Evolutionary conservation across 2,329 filamentous ascomycete species (phyloP).

Genomic region (Claviceps monticola): DNA sequence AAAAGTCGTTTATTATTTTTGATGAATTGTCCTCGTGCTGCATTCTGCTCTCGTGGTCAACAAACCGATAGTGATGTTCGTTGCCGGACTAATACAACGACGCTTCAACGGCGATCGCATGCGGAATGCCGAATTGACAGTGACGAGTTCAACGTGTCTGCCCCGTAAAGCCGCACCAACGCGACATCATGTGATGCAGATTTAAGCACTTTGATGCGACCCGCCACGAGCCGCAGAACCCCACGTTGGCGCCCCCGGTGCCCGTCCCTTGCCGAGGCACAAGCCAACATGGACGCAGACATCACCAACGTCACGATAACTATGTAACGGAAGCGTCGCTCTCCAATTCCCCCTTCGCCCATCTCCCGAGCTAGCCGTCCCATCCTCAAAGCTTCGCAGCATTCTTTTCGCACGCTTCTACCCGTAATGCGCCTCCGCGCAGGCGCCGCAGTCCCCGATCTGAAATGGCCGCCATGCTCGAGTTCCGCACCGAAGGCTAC

Average conservation of each 20-base stretch:
- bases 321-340: neutral
- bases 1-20: neutral
- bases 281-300: constrained; percentile 5
- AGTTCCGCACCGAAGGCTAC: constrained; percentile 85
- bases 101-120: neutral
- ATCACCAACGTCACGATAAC: neutral
- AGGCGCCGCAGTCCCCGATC: constrained; percentile 1
- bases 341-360: neutral
- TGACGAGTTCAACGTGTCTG: neutral
- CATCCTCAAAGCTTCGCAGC: neutral
- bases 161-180: neutral
- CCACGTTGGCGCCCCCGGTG: neutral
- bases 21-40: neutral
- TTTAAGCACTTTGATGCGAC: neutral
- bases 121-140: neutral
- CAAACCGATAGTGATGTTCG: too few relatives aligned
- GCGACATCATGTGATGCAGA: constrained; percentile 4
- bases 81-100: neutral
- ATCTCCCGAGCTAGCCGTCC: neutral
- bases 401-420: neutral
- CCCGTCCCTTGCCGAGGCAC: constrained; percentile 4
- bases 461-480: constrained; percentile 58
- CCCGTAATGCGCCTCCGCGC: constrained; percentile 10
- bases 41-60: neutral
- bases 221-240: neutral